These are phyloP conservation scores for Amesomyces nigricolor DNA, from an alignment of 2,329 filamentous ascomycete genomes.

Conservation along the genomic window DNA sequence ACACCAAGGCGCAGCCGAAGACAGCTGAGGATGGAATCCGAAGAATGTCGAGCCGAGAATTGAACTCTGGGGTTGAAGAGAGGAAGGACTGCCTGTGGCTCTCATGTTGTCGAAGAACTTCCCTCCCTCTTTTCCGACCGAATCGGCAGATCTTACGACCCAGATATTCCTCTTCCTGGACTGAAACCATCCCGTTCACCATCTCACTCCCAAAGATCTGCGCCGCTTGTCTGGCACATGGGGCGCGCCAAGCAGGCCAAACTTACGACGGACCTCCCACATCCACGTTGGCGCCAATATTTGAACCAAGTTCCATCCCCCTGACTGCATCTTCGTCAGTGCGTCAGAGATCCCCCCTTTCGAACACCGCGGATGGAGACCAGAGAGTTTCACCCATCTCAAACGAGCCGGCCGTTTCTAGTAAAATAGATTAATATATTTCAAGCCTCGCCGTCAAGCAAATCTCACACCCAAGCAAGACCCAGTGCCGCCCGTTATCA, in stretches of 20 bases:
- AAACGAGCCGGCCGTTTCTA: no score
- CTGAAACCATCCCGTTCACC: neutral
- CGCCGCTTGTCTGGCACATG: neutral
- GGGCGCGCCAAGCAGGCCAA: neutral
- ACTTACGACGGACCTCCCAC: slow-evolving; percentile 6
- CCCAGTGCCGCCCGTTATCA: no score
- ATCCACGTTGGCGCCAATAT: neutral
- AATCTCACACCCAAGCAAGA: no score
- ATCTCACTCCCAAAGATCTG: neutral
- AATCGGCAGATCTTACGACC: no score
- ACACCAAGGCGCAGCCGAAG: neutral
- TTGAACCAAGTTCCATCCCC: neutral
- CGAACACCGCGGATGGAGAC: no score
- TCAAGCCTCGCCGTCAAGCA: no score
- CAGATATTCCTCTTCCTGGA: neutral
- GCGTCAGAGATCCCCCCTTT: no score
- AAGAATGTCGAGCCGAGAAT: no score
- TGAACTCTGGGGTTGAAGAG: no score
- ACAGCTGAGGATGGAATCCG: neutral
- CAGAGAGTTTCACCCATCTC: no score
- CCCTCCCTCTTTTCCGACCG: neutral
- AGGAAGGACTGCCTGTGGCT: no score
- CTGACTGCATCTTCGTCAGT: neutral
- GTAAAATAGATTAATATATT: no score
- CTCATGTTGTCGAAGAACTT: neutral